These are phyloP conservation scores for Cichorium intybus DNA, from an alignment of 140 eudicot genomes.

Conservation along the genomic window DNA sequence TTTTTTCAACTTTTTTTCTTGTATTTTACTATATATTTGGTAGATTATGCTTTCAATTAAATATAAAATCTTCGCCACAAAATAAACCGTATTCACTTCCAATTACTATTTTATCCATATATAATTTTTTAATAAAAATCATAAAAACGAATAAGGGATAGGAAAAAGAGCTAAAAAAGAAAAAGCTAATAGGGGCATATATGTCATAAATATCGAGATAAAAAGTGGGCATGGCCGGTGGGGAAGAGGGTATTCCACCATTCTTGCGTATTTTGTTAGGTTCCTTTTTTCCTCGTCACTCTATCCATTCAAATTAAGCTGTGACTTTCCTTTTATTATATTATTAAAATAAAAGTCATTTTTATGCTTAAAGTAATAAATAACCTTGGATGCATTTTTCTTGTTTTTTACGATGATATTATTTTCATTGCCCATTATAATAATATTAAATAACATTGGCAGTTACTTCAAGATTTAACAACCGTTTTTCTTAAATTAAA, in stretches of 20 bases:
- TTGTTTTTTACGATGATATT: conserved; percentile 9
- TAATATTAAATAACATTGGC: conserved; percentile 4
- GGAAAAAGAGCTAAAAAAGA: conserved; percentile 2
- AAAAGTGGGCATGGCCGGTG: conserved; percentile 37
- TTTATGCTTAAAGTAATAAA: not conserved
- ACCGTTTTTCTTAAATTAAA: not conserved
- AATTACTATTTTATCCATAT: not conserved
- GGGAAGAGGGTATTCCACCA: conserved; percentile 24
- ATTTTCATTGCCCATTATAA: conserved; percentile 1
- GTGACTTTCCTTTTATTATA: not conserved
- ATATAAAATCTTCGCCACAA: too few species aligned
- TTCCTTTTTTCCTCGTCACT: conserved; percentile 13
- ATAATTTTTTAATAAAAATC: not conserved
- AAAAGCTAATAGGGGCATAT: conserved; percentile 5
- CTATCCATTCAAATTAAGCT: conserved; percentile 19
- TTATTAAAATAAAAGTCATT: not conserved
- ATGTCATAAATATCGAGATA: not conserved
- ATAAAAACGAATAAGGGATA: not conserved
- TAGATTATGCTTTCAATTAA: too few species aligned
- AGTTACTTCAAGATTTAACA: conserved; percentile 5
- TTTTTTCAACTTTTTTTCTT: too few species aligned
- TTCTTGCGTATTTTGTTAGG: conserved; percentile 22
- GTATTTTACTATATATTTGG: too few species aligned
- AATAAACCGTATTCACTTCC: too few species aligned
- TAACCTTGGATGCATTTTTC: not conserved